These are phyloP conservation scores for Psilocybe tampanensis DNA, from an alignment of 768 basidiomycete genomes.

Conservation along the genomic window DNA sequence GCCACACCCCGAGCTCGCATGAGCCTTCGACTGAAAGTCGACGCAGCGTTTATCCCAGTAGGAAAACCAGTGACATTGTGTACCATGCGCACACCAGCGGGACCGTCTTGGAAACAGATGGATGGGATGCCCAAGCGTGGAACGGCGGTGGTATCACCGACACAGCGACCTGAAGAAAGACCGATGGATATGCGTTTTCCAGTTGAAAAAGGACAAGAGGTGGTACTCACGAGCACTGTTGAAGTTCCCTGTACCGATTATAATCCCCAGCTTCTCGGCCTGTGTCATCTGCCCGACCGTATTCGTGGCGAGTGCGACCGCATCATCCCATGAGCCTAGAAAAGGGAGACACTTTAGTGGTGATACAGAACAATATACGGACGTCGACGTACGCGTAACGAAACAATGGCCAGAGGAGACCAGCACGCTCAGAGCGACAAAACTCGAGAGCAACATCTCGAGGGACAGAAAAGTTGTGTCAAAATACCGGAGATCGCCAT, in stretches of 20 bases:
- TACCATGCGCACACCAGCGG: constrained; percentile 44
- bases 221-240: constrained; percentile 33
- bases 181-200: background rate
- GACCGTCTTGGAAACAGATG: constrained; percentile 51
- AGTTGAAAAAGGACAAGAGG: background rate
- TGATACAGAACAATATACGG: background rate
- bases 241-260: constrained; percentile 48
- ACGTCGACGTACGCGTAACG: constrained; percentile 11
- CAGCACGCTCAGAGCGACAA: constrained; percentile 6
- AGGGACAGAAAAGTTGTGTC: background rate
- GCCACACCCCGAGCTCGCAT: constrained; percentile 66
- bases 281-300: constrained; percentile 41
- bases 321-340: constrained; percentile 49
- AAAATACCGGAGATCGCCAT: background rate
- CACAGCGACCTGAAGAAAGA: constrained; percentile 43
- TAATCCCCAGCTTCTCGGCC: constrained; percentile 48
- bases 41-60: constrained; percentile 55
- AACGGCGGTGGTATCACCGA: constrained; percentile 47
- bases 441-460: constrained; percentile 6
- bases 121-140: constrained; percentile 44
- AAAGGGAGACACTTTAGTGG: background rate
- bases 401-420: constrained; percentile 12
- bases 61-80: constrained; percentile 56
- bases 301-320: constrained; percentile 38
- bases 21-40: constrained; percentile 59